These are phyloP conservation scores for Pilasporangium apinafurcum DNA, from an alignment of 352 stramenopile genomes.

Conservation along the genomic window DNA sequence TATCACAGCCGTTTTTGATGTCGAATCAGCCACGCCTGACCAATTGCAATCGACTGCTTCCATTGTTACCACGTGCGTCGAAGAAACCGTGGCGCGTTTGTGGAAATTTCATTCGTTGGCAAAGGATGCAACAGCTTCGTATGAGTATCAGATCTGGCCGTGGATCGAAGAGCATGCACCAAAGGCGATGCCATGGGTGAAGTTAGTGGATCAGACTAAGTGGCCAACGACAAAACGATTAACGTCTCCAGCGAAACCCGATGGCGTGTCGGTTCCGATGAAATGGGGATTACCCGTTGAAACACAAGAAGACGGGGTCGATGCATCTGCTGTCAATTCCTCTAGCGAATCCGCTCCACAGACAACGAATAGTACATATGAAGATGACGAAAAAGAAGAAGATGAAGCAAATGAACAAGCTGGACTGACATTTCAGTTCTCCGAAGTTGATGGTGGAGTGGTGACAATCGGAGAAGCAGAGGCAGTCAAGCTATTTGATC, in stretches of 20 bases:
- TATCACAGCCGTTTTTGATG: constrained; percentile 57
- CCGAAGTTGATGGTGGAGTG: constrained; percentile 48
- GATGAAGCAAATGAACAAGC: constrained; percentile 12
- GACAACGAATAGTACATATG: constrained; percentile 7
- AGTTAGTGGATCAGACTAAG: constrained; percentile 59
- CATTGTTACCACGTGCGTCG: constrained; percentile 51
- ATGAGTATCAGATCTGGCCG: constrained; percentile 39
- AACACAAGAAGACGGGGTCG: constrained; percentile 7
- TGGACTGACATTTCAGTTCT: constrained; percentile 62
- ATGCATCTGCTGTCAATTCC: constrained; percentile 4
- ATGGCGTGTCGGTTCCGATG: constrained; percentile 5
- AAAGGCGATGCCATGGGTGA: constrained; percentile 60
- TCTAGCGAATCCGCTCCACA: constrained; percentile 9
- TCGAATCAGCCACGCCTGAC: constrained; percentile 36
- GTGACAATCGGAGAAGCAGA: constrained; percentile 55
- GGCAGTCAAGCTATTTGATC: constrained; percentile 49
- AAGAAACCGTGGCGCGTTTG: constrained; percentile 40
- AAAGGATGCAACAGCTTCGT: constrained; percentile 22
- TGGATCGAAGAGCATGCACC: constrained; percentile 57
- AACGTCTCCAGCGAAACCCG: constrained; percentile 14
- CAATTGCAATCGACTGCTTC: constrained; percentile 45
- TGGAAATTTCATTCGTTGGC: constrained; percentile 34
- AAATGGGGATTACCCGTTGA: constrained; percentile 5
- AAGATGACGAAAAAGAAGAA: constrained; percentile 10
- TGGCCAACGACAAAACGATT: constrained; percentile 56